A percentile compares a stretch with the other conserved stretches of the same genome.
These are phyloP conservation scores for Podaxis sp. DNA, from an alignment of 768 basidiomycete genomes.

Conservation along the genomic window DNA sequence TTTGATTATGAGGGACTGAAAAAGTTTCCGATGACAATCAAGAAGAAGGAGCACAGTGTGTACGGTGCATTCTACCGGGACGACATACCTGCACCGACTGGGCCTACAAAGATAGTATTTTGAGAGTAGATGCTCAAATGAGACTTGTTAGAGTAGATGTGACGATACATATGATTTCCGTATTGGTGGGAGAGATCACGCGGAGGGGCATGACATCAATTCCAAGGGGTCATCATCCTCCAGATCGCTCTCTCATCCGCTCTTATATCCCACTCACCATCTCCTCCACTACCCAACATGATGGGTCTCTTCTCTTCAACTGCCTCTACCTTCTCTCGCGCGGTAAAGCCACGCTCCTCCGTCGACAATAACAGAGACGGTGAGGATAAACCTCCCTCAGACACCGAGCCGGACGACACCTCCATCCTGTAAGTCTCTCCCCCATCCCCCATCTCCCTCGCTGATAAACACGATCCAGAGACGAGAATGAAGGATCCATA, in stretches of 20 bases:
- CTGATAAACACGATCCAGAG: constrained; percentile 50
- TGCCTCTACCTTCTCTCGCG: constrained; percentile 53
- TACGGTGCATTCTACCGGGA: constrained; percentile 88
- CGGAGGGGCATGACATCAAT: constrained; percentile 19
- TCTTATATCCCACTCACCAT: background rate
- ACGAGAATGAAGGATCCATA: constrained; percentile 92
- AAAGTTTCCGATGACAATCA: constrained; percentile 95
- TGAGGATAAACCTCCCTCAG: constrained; percentile 72
- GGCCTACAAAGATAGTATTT: constrained; percentile 80
- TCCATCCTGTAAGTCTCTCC: constrained; percentile 68
- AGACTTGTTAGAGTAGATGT: background rate
- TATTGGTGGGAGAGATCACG: constrained; percentile 14
- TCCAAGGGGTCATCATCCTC: constrained; percentile 2
- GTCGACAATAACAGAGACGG: constrained; percentile 46
- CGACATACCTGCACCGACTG: constrained; percentile 57
- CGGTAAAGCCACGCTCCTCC: constrained; percentile 63
- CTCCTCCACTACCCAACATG: constrained; percentile 43
- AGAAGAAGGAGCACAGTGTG: constrained; percentile 89
- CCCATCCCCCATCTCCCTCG: background rate
- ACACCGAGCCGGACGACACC: constrained; percentile 87
- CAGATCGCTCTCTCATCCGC: background rate
- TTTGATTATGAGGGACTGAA: constrained; percentile 76
- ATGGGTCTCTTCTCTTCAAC: constrained; percentile 80
- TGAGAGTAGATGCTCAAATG: constrained; percentile 21
- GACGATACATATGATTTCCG: background rate